A percentile compares a stretch with the other conserved stretches of the same genome.
Conservation (phyloP, 108 stramenopile species). For the Nitzschia sp. region DNA sequence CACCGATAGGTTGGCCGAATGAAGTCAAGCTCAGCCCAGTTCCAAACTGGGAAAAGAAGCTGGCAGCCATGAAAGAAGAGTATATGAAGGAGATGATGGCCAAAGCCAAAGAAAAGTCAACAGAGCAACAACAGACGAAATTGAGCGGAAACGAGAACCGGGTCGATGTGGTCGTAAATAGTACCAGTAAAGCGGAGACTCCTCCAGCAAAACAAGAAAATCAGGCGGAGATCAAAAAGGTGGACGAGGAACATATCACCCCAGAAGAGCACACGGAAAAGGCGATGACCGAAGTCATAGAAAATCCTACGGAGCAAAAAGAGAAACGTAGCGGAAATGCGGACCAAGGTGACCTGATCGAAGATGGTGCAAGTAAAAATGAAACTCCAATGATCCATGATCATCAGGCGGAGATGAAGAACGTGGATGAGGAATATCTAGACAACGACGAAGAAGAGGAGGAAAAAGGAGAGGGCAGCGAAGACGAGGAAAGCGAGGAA, state of each 20-base stretch:
- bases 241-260: background rate
- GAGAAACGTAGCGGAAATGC: no score
- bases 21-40: constrained; percentile 41
- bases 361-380: no score
- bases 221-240: background rate
- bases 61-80: constrained; percentile 13
- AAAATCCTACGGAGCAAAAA: no score
- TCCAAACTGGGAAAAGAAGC: constrained; percentile 38
- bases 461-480: background rate
- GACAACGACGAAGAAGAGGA: background rate
- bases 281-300: background rate
- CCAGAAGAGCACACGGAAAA: background rate
- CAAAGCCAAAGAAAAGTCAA: background rate
- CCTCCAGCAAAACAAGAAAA: background rate
- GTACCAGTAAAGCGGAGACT: no score
- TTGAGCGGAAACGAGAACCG: background rate
- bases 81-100: background rate
- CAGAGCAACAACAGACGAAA: background rate
- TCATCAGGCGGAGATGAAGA: background rate
- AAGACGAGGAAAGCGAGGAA: background rate
- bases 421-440: background rate
- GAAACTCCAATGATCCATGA: no score
- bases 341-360: no score
- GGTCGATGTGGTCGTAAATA: background rate
- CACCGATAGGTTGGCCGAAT: constrained; percentile 69